These are phyloP conservation scores for Flaveria bidentis DNA, from an alignment of 129 eudicot genomes.

Conservation along the genomic window DNA sequence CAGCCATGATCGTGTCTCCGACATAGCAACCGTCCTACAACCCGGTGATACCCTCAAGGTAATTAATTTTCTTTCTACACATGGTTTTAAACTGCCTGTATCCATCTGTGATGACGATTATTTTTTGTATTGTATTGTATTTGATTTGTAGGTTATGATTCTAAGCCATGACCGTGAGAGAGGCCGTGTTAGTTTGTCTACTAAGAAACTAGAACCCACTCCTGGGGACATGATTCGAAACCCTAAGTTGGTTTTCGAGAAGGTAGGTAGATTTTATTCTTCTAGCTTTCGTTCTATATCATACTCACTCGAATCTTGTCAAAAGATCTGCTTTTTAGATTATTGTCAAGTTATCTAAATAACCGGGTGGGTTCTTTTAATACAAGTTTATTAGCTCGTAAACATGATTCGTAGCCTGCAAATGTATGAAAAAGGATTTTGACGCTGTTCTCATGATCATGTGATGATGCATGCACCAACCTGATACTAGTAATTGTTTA, in stretches of 20 bases:
- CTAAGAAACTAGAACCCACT: slow-evolving; percentile 93
- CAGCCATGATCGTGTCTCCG: slow-evolving; percentile 93
- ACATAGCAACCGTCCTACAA: slow-evolving; percentile 84
- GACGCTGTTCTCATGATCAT: too few species aligned
- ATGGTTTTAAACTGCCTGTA: background rate
- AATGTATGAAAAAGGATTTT: too few species aligned
- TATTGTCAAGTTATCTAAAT: too few species aligned
- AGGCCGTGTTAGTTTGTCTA: slow-evolving; percentile 92
- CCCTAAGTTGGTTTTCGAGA: slow-evolving; percentile 89
- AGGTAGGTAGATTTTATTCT: slow-evolving; percentile 54
- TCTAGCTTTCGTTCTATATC: background rate
- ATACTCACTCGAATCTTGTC: too few species aligned
- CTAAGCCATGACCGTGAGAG: slow-evolving; percentile 94
- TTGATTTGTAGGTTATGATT: slow-evolving; percentile 66
- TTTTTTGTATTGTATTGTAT: slow-evolving; percentile 17
- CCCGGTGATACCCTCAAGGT: slow-evolving; percentile 97
- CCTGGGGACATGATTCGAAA: slow-evolving; percentile 99
- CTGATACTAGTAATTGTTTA: background rate
- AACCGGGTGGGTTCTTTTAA: too few species aligned
- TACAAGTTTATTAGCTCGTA: too few species aligned
- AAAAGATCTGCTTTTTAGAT: too few species aligned
- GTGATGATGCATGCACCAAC: too few species aligned
- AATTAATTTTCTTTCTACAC: background rate
- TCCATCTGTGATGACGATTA: background rate
- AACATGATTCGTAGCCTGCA: too few species aligned